These are phyloP conservation scores for Russula ochroleuca DNA, from an alignment of 768 basidiomycete genomes.

Conservation along the genomic window DNA sequence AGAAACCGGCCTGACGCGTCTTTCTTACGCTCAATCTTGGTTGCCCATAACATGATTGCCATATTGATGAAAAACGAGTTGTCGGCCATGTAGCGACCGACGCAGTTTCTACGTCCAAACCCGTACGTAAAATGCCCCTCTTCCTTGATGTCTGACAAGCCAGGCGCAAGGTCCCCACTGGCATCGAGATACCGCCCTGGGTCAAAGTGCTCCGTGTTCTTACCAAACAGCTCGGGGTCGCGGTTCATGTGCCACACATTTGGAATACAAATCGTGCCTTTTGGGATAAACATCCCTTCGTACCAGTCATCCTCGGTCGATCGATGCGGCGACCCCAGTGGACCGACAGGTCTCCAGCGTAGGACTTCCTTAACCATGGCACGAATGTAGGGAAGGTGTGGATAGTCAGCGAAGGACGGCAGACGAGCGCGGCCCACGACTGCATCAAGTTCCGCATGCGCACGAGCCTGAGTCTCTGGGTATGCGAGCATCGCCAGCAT, in stretches of 20 bases:
- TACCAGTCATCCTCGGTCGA: background rate
- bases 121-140: background rate
- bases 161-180: background rate
- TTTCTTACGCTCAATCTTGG: background rate
- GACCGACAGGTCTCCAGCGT: background rate
- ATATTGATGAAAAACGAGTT: background rate
- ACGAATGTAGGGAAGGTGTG: background rate
- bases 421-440: background rate
- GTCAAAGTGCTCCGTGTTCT: background rate
- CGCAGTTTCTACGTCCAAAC: background rate
- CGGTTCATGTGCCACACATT: constrained; percentile 4
- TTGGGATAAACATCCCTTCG: constrained; percentile 5
- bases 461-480: constrained; percentile 1
- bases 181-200: background rate
- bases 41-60: background rate
- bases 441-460: background rate
- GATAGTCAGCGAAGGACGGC: background rate
- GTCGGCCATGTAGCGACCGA: background rate
- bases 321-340: background rate
- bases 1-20: background rate
- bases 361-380: background rate
- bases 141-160: background rate
- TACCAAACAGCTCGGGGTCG: background rate
- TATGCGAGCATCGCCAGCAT: constrained; percentile 1
- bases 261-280: background rate